Evolutionary conservation across 306 rosid species (phyloP).

Genomic region (Cucurbita pepo): DNA sequence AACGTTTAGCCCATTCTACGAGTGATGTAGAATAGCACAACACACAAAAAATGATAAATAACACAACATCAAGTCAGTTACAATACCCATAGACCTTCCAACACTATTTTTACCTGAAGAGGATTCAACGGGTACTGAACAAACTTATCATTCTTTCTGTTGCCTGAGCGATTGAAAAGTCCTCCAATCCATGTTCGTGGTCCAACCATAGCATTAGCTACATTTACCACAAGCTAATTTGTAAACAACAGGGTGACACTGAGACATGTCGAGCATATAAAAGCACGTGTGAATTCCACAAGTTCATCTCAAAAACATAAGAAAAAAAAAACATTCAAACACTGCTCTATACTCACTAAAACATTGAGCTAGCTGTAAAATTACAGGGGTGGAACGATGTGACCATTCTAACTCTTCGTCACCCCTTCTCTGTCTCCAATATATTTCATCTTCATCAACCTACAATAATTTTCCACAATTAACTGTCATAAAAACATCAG

Average conservation of each 20-base stretch:
- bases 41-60: neutral
- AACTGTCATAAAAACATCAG: neutral
- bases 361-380: constrained; percentile 71
- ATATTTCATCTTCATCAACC: constrained; percentile 81
- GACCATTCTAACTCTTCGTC: constrained; percentile 61
- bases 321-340: constrained; percentile 2
- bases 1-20: neutral
- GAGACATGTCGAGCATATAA: neutral
- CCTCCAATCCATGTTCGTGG: constrained; percentile 85
- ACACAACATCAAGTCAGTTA: neutral
- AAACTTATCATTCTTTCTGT: constrained; percentile 32
- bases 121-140: constrained; percentile 45
- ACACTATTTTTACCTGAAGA: constrained; percentile 37
- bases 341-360: constrained; percentile 41
- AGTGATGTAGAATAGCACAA: neutral
- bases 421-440: constrained; percentile 49
- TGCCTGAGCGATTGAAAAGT: constrained; percentile 45
- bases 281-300: neutral
- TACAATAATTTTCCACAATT: constrained; percentile 15
- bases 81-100: neutral
- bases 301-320: neutral
- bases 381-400: constrained; percentile 58
- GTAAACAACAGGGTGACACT: constrained; percentile 7
- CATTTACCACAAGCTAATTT: constrained; percentile 22
- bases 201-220: constrained; percentile 95